Evolutionary conservation across 495 filamentous ascomycete species (phyloP).

Genomic region (Talaromyces nanjingensis): DNA sequence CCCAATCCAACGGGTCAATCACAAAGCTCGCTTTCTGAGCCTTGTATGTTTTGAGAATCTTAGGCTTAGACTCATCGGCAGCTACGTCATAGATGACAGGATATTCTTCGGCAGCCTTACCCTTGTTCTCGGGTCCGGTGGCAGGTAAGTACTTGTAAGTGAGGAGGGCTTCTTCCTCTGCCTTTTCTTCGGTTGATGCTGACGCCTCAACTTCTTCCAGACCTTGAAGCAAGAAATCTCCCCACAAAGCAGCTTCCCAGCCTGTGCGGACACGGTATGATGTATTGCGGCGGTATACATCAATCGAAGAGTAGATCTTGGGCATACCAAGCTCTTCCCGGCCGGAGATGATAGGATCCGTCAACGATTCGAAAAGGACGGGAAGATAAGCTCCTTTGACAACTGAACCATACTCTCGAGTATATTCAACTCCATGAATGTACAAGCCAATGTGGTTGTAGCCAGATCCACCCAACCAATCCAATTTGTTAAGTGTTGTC

Average conservation of each 20-base stretch:
- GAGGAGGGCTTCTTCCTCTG: constrained; percentile 31
- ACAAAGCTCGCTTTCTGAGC: constrained; percentile 35
- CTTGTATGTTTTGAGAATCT: constrained; percentile 27
- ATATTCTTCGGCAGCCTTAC: constrained; percentile 40
- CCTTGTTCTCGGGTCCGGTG: constrained; percentile 31
- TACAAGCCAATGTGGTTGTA: constrained; percentile 51
- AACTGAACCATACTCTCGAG: constrained; percentile 37
- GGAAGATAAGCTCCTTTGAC: constrained; percentile 46
- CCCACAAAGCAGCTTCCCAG: constrained; percentile 42
- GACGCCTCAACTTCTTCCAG: constrained; percentile 26
- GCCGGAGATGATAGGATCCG: constrained; percentile 46
- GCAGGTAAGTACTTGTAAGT: constrained; percentile 41
- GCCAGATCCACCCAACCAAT: constrained; percentile 48
- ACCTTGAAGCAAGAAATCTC: constrained; percentile 32
- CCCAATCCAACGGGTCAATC: constrained; percentile 38
- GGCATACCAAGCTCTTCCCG: constrained; percentile 53
- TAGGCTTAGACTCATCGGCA: constrained; percentile 23
- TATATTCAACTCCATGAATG: constrained; percentile 51
- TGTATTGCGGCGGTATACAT: constrained; percentile 27
- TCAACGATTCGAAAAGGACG: constrained; percentile 45
- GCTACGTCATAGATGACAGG: constrained; percentile 32
- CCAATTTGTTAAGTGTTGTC: constrained; percentile 42
- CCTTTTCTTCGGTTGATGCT: constrained; percentile 20
- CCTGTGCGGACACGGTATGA: constrained; percentile 33
- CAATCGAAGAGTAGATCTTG: constrained; percentile 44